phyloP scores from a whole-genome alignment of 306 rosid species.

The cucumber (Cucumis sativus) region Cucumber_9930_V3 NC_026659.2:30385501-30386000 shows the following conservation, averaged over 20 bases:
- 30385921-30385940: background rate
- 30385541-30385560: background rate
- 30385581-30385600: background rate
- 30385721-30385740: slow-evolving; percentile 58
- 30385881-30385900: background rate
- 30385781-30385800: background rate
- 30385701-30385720: slow-evolving; percentile 76
- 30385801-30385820: background rate
- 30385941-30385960: background rate
- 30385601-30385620: background rate
- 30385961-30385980: background rate
- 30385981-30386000: background rate
- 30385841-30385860: background rate
- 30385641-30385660: slow-evolving; percentile 92
- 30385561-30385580: background rate
- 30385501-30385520: background rate
- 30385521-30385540: background rate
- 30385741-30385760: slow-evolving; percentile 89
- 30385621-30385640: slow-evolving; percentile 42
- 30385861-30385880: background rate
- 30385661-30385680: slow-evolving; percentile 93
- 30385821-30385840: background rate
- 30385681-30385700: slow-evolving; percentile 87
- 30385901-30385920: background rate
- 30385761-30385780: background rate